Evolutionary conservation across 148 eudicot genomes (phyloP).

Genomic region (Rhododendron mucronatum): DNA sequence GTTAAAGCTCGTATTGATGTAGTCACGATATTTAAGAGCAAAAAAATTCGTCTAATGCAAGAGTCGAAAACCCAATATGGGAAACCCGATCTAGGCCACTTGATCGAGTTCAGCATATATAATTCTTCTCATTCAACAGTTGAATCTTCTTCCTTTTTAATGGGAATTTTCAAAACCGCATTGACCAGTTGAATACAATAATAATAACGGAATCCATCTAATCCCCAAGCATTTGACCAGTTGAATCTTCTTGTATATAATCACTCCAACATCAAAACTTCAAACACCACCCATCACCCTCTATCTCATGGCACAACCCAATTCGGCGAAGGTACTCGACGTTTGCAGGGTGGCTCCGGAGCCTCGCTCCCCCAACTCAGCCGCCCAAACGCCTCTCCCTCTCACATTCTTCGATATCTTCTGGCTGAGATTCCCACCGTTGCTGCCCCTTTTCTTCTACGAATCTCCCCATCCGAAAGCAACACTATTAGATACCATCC

Average conservation of each 20-base stretch:
- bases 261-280: not conserved
- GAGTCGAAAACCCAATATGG: not conserved
- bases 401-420: slow-evolving; percentile 5
- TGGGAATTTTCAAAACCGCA: no score
- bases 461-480: not conserved
- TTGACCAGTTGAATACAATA: no score
- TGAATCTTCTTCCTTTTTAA: not conserved
- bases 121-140: not conserved
- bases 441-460: slow-evolving; percentile 2
- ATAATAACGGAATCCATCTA: no score
- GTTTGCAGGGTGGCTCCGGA: not conserved
- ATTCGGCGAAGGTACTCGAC: not conserved
- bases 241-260: not conserved
- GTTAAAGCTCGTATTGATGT: no score
- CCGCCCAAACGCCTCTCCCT: slow-evolving; percentile 6
- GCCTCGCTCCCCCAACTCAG: not conserved
- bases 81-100: not conserved
- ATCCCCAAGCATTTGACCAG: no score
- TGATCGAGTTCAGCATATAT: no score
- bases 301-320: not conserved
- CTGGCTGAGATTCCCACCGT: slow-evolving; percentile 1
- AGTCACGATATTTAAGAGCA: no score
- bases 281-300: not conserved
- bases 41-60: no score
- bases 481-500: not conserved